Evolutionary conservation across 2,329 filamentous ascomycete genomes (phyloP).

Genomic region (Claviceps africana): DNA sequence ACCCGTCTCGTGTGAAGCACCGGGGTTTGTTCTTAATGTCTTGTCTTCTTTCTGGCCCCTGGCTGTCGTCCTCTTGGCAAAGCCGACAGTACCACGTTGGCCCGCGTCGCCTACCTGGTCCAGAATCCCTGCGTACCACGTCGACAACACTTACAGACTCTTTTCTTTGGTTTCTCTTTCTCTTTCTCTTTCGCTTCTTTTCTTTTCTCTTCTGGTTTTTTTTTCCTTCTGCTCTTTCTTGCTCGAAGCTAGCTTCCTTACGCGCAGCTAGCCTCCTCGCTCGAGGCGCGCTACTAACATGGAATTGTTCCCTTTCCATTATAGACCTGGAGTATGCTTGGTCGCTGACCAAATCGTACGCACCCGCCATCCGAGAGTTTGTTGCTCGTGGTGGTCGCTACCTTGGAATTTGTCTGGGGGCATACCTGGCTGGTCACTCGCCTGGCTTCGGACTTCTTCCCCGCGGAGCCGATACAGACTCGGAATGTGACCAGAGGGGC

Average conservation of each 20-base stretch:
- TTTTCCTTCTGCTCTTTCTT: too few relatives aligned
- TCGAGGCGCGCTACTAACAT: too few relatives aligned
- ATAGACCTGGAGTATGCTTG: conserved; percentile 12
- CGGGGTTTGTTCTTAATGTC: not conserved
- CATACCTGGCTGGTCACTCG: conserved; percentile 13
- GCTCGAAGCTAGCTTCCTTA: too few relatives aligned
- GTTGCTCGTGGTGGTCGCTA: conserved; percentile 13
- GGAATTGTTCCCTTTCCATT: not conserved
- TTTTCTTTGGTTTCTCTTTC: too few relatives aligned
- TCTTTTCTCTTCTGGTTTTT: too few relatives aligned
- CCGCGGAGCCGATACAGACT: conserved; percentile 4
- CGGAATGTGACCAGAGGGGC: conserved; percentile 7
- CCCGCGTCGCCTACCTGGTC: not conserved
- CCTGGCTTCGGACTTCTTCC: conserved; percentile 13
- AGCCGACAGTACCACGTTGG: not conserved
- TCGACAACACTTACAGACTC: too few relatives aligned
- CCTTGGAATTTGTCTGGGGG: conserved; percentile 16
- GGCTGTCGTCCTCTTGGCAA: not conserved
- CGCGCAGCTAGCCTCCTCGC: too few relatives aligned
- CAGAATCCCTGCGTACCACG: not conserved
- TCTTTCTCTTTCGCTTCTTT: too few relatives aligned
- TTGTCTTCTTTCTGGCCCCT: too few relatives aligned
- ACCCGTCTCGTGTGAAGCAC: not conserved
- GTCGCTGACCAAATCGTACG: conserved; percentile 8
- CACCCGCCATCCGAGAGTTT: conserved; percentile 9